Conservation (phyloP, 192 early-diverging fungal species). For the Coemansia sp. region DNA sequence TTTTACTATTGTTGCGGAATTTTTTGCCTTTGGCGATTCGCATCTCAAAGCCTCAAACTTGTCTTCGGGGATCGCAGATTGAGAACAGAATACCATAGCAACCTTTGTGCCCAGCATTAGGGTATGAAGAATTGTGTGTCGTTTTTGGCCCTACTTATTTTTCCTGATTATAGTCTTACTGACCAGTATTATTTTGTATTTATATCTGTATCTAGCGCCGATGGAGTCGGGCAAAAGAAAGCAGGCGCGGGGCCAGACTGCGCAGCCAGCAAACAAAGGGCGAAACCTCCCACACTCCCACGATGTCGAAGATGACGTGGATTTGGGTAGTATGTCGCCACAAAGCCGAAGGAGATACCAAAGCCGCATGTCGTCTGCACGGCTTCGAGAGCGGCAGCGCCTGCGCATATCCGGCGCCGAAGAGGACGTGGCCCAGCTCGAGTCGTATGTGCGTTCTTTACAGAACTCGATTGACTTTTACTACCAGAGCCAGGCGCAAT, state of each 20-base stretch:
- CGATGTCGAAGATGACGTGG: background rate
- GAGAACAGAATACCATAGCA: too few species aligned
- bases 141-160: background rate
- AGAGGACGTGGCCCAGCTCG: slow-evolving; percentile 22
- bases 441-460: slow-evolving; percentile 19
- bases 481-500: slow-evolving; percentile 2
- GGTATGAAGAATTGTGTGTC: background rate
- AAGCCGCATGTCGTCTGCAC: slow-evolving; percentile 45
- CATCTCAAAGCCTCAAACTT: background rate
- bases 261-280: background rate
- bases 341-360: slow-evolving; percentile 44
- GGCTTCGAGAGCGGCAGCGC: slow-evolving; percentile 47
- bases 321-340: slow-evolving; percentile 28
- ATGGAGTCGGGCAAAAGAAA: slow-evolving; percentile 6
- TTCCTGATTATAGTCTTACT: background rate
- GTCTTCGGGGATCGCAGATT: background rate
- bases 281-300: background rate
- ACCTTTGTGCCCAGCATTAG: background rate
- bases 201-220: background rate
- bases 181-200: background rate
- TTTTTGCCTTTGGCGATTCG: background rate
- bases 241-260: background rate
- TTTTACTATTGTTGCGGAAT: too few species aligned
- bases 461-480: slow-evolving; percentile 15
- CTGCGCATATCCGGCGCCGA: slow-evolving; percentile 12